Evolutionary conservation across 768 basidiomycete species (phyloP), one percentile per base, ranked within the genome.

Genomic region (Thelephora ganbajun): DNA sequence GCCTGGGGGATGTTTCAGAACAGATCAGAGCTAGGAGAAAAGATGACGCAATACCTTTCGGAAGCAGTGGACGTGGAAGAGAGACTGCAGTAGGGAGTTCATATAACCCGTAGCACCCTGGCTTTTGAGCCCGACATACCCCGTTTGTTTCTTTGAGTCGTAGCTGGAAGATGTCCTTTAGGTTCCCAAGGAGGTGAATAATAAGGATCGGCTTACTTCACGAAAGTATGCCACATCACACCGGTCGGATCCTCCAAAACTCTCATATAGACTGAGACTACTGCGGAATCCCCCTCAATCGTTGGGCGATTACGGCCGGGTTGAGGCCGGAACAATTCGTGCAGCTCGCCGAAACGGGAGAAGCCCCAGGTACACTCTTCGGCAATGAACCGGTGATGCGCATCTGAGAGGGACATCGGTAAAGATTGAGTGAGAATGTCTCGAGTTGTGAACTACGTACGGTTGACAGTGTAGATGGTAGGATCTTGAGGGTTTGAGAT

Each of bases 61-160:
- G 71, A 98, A 98, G 63, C 85, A 90, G 49, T 79, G 79, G 19
- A n/a, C n/a, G n/a, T n/a, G n/a, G n/a, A n/a, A n/a, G n/a, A n/a
- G n/a, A n/a, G n/a, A n/a, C n/a, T n/a, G 96, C 98, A 65, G 92
- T 22, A 99, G 72, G 11, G 96, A 98, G 66, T 99, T 99, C 96
- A 99, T 98, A 66, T 99, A 99, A 69, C 96, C 98, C 42, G 96
- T 99, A 36, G 96, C 96, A 39, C 96, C 96, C 64, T 99, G 96
- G 60, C 98, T 99, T 70, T 99, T 99, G 57, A 99, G 65, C 7
- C 96, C 96, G 48, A 99, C 96, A 59, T 74, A 92, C 16, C 94
- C 96, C 0, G 96, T 99, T 69, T 97, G 67, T 96, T 99, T 54
- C n/a, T n/a, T n/a, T n/a, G n/a, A n/a, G n/a, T n/a, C n/a, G n/a